Evolutionary conservation across 176 grass and related monocot species (phyloP).

Genomic region (Cenchrus americanus): DNA sequence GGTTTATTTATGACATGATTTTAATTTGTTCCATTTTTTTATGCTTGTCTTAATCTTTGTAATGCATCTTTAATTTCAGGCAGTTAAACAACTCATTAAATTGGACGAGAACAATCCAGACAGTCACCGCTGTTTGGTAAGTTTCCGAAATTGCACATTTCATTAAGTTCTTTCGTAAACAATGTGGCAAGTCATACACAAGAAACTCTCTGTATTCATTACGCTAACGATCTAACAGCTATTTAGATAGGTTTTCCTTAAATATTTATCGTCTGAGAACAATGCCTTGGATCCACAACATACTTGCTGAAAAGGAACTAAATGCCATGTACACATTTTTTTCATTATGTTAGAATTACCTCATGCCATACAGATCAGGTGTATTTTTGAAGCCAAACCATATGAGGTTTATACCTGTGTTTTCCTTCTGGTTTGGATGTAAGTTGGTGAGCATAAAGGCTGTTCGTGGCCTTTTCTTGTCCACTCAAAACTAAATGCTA

Average conservation of each 20-base stretch:
- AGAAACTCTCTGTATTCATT: constrained; percentile 13
- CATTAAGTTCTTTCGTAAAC: constrained; percentile 1
- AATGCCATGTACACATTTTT: neutral
- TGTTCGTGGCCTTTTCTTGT: neutral
- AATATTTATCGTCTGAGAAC: constrained; percentile 15
- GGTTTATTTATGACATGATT: neutral
- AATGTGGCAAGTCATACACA: neutral
- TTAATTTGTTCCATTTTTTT: constrained; percentile 10
- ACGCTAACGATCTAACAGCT: constrained; percentile 18
- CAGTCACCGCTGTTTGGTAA: constrained; percentile 88
- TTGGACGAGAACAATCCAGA: constrained; percentile 86
- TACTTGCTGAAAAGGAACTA: constrained; percentile 7
- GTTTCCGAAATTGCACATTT: constrained; percentile 37
- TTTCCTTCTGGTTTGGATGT: neutral
- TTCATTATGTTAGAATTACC: neutral
- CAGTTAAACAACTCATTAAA: constrained; percentile 87
- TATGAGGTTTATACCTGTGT: neutral
- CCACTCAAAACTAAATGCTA: neutral
- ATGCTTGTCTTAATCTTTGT: neutral
- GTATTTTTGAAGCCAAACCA: neutral
- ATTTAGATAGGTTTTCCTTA: constrained; percentile 2
- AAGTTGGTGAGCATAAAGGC: constrained; percentile 11
- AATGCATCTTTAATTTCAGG: constrained; percentile 59
- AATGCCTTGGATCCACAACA: neutral
- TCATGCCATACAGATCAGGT: neutral